Conservation (phyloP, 1,284 basidiomycete species). For the Fomitopsis schrenkii region DNA sequence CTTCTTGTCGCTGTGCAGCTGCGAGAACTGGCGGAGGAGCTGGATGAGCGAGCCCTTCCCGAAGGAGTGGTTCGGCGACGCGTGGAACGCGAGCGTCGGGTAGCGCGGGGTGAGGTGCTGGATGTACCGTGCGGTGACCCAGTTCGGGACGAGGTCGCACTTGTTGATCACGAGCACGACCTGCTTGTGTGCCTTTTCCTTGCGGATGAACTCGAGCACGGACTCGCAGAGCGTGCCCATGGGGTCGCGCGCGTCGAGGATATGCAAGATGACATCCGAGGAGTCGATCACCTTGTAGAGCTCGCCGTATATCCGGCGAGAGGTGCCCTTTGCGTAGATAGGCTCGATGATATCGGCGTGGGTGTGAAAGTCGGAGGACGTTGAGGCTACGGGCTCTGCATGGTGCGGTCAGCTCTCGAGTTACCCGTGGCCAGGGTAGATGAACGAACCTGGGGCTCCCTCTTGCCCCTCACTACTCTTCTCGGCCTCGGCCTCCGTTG, state of each 20-base stretch:
- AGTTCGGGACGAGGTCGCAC: slow-evolving; percentile 97
- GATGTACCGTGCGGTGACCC: slow-evolving; percentile 98
- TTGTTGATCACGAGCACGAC: slow-evolving; percentile 98
- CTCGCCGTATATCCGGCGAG: slow-evolving; percentile 94
- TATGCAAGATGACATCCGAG: slow-evolving; percentile 94
- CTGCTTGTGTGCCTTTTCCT: slow-evolving; percentile 98
- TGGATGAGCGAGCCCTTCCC: slow-evolving; percentile 98
- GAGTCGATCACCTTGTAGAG: slow-evolving; percentile 99
- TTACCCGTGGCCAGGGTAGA: not conserved
- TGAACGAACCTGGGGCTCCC: slow-evolving; percentile 38
- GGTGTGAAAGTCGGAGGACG: slow-evolving; percentile 43
- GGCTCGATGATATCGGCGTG: slow-evolving; percentile 81
- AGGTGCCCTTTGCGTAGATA: slow-evolving; percentile 91
- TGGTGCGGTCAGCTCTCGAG: not conserved
- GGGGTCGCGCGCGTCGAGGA: slow-evolving; percentile 95
- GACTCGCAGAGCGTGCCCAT: slow-evolving; percentile 96
- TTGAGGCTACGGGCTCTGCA: slow-evolving; percentile 33
- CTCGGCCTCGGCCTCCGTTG: slow-evolving; percentile 37
- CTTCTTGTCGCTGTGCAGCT: slow-evolving; percentile 98
- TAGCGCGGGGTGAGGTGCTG: slow-evolving; percentile 93
- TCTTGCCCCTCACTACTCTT: slow-evolving; percentile 32
- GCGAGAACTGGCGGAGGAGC: slow-evolving; percentile 94
- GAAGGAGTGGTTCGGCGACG: slow-evolving; percentile 98
- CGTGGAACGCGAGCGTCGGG: slow-evolving; percentile 97
- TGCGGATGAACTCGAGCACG: slow-evolving; percentile 90